Percentiles rank a stretch among this genome's conserved stretches.
These are phyloP conservation scores for Endotrypanum monterogeii DNA, from an alignment of 208 protist species.

Conservation along the genomic window DNA sequence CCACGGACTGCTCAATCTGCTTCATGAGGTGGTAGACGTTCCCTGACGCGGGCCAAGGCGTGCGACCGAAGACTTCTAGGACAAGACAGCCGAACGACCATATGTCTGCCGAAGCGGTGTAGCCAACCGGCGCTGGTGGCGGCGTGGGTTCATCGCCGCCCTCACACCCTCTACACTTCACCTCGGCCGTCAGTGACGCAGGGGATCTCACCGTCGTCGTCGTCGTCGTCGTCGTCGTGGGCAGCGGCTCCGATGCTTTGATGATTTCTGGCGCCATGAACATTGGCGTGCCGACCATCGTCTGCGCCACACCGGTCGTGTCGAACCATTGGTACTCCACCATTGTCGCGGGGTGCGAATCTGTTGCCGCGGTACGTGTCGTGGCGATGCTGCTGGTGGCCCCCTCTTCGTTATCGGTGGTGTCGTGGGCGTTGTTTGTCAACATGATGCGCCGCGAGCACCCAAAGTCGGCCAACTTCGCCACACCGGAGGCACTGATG, in stretches of 20 bases:
- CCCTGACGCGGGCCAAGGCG: constrained; percentile 51
- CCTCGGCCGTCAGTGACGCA: background rate
- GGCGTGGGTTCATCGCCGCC: background rate
- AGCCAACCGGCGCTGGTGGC: constrained; percentile 30
- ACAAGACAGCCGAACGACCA: constrained; percentile 88
- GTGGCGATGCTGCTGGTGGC: constrained; percentile 21
- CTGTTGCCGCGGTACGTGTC: constrained; percentile 17
- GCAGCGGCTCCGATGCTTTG: constrained; percentile 13
- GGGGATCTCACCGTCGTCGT: constrained; percentile 6
- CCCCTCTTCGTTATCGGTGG: constrained; percentile 19
- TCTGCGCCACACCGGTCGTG: constrained; percentile 50
- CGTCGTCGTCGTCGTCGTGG: background rate
- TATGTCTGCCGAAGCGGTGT: constrained; percentile 75
- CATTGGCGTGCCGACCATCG: constrained; percentile 82
- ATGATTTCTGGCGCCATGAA: constrained; percentile 92
- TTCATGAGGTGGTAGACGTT: constrained; percentile 72
- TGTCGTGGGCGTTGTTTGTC: constrained; percentile 27
- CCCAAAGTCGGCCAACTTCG: constrained; percentile 95
- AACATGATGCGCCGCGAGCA: constrained; percentile 84
- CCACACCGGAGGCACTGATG: constrained; percentile 65
- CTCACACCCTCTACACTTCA: background rate
- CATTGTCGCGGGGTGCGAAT: constrained; percentile 27
- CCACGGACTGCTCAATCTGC: constrained; percentile 60
- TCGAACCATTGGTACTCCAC: constrained; percentile 37
- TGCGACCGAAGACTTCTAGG: constrained; percentile 77